Evolutionary conservation across 352 stramenopile species (phyloP).

Genomic region (Pythium dissimile): DNA sequence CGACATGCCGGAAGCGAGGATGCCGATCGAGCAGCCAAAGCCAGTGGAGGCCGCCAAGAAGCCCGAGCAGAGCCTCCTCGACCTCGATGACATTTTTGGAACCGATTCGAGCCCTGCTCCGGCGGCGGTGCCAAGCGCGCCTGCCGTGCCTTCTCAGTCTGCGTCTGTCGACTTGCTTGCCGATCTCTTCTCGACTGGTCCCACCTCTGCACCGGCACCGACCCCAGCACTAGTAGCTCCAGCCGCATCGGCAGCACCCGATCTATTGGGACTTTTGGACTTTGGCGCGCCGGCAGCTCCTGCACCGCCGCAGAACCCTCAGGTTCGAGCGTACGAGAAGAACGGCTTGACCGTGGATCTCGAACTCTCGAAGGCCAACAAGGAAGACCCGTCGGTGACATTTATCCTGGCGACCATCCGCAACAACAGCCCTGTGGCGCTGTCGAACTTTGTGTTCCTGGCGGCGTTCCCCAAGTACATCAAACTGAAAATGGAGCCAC

Average conservation of each 20-base stretch:
- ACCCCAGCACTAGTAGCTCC: slow-evolving; percentile 15
- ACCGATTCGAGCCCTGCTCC: slow-evolving; percentile 33
- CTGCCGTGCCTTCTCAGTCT: slow-evolving; percentile 22
- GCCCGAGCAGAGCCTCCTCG: slow-evolving; percentile 75
- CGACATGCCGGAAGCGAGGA: slow-evolving; percentile 21
- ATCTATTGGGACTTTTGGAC: slow-evolving; percentile 72
- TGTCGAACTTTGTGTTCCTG: slow-evolving; percentile 93
- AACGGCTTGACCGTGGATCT: slow-evolving; percentile 93
- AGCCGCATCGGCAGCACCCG: slow-evolving; percentile 6
- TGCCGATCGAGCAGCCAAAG: slow-evolving; percentile 14
- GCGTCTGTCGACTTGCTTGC: slow-evolving; percentile 90
- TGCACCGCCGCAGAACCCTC: slow-evolving; percentile 31
- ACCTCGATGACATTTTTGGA: slow-evolving; percentile 96
- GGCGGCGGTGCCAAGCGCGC: slow-evolving; percentile 20
- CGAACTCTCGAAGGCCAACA: slow-evolving; percentile 91
- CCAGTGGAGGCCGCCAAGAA: slow-evolving; percentile 5
- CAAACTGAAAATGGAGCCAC: slow-evolving; percentile 97
- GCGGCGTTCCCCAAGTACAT: slow-evolving; percentile 98
- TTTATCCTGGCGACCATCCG: slow-evolving; percentile 91
- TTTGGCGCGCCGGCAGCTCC: slow-evolving; percentile 47
- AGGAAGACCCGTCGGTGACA: slow-evolving; percentile 89
- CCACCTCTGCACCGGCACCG: slow-evolving; percentile 18
- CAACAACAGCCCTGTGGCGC: slow-evolving; percentile 84
- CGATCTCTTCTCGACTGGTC: slow-evolving; percentile 89
- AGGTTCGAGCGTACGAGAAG: slow-evolving; percentile 94